Conservation (phyloP, 768 basidiomycete species). For the Phaeotremella fagi region DNA sequence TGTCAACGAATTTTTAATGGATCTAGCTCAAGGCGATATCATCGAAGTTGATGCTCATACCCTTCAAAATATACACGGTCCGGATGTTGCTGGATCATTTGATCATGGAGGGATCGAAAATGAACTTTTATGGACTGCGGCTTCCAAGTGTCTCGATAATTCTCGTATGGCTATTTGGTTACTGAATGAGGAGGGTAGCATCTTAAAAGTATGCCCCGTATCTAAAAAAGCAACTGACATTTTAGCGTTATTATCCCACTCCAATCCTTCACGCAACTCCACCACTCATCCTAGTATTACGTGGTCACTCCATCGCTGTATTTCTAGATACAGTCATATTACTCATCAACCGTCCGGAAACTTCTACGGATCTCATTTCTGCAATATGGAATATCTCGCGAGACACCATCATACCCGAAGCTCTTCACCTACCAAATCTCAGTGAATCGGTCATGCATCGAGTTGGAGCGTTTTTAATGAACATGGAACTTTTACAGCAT, state of each 20-base stretch:
- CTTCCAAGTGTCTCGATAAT: slow-evolving; percentile 6
- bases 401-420: slow-evolving; percentile 6
- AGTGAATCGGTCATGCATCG: slow-evolving; percentile 4
- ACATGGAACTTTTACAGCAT: slow-evolving; percentile 10
- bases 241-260: slow-evolving; percentile 27
- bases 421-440: slow-evolving; percentile 15
- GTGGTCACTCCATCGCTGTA: no score
- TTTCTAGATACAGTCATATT: no score
- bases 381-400: slow-evolving; percentile 3
- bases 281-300: slow-evolving; percentile 23
- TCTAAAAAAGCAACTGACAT: background rate
- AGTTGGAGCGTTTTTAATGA: slow-evolving; percentile 7
- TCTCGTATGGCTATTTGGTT: slow-evolving; percentile 23
- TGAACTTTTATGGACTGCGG: slow-evolving; percentile 35
- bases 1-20: slow-evolving; percentile 18
- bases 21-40: slow-evolving; percentile 24
- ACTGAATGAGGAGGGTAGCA: slow-evolving; percentile 6
- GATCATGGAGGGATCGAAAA: slow-evolving; percentile 20
- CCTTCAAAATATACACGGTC: slow-evolving; percentile 4
- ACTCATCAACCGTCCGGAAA: no score
- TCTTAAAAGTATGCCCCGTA: slow-evolving; percentile 17
- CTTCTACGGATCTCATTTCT: background rate
- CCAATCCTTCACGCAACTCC: slow-evolving; percentile 35
- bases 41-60: slow-evolving; percentile 15
- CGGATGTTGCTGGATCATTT: slow-evolving; percentile 3